These are phyloP conservation scores for Boechera retrofracta DNA, from an alignment of 345 rosid species.

Conservation along the genomic window DNA sequence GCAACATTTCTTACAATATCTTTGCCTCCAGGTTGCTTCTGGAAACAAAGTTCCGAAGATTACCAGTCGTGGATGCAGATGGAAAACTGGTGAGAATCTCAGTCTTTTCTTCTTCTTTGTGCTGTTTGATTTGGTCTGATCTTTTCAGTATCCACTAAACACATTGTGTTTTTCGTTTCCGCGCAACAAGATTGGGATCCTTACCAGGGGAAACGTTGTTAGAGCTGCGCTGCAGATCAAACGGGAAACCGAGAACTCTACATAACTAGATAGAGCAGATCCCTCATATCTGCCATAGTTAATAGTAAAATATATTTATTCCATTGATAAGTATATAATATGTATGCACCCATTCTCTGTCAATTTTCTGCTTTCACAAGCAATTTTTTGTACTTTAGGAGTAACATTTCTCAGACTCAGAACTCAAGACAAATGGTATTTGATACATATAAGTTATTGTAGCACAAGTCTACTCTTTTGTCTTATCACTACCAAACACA, in stretches of 20 bases:
- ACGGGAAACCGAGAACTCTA: conserved; percentile 48
- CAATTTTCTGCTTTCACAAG: conserved; percentile 12
- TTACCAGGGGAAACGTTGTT: conserved; percentile 78
- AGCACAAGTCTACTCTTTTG: conserved; percentile 5
- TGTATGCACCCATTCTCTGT: background rate
- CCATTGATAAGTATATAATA: conserved; percentile 40
- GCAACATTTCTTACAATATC: conserved; percentile 1
- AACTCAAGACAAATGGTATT: conserved; percentile 6
- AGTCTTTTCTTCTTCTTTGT: background rate
- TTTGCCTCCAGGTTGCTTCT: conserved; percentile 70
- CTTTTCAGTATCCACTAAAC: background rate
- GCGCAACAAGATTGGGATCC: conserved; percentile 71
- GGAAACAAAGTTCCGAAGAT: conserved; percentile 82
- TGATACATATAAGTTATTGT: conserved; percentile 23
- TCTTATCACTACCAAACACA: conserved; percentile 2
- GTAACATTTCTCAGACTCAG: conserved; percentile 23
- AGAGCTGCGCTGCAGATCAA: conserved; percentile 75
- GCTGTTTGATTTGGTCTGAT: conserved; percentile 10
- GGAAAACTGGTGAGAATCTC: conserved; percentile 70
- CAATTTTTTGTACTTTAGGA: background rate
- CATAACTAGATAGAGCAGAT: conserved; percentile 38
- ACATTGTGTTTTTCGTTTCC: conserved; percentile 7
- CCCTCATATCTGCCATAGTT: conserved; percentile 29
- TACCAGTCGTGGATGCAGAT: conserved; percentile 78
- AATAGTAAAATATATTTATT: conserved; percentile 37